Evolutionary conservation across 2,329 filamentous ascomycete genomes (phyloP).

Genomic region (Tolypocladium inflatum): DNA sequence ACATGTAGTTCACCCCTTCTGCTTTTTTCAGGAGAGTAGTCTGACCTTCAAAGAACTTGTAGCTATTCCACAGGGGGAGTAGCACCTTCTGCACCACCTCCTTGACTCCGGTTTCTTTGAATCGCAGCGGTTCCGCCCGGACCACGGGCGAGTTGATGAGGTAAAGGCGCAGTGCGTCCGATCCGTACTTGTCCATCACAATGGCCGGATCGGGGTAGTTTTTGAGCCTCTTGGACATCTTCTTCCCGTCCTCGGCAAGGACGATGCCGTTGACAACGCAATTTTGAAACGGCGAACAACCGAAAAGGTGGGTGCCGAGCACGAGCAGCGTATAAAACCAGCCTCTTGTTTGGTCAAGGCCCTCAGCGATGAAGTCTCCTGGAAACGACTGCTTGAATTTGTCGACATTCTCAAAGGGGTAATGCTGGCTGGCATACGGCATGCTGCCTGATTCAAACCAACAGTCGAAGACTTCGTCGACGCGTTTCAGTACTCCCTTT

Average conservation of each 20-base stretch:
- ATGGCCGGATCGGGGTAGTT: slow-evolving; percentile 86
- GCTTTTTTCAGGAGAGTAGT: slow-evolving; percentile 80
- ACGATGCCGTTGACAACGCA: slow-evolving; percentile 96
- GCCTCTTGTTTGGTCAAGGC: slow-evolving; percentile 84
- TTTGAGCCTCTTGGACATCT: slow-evolving; percentile 96
- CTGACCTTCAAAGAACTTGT: slow-evolving; percentile 92
- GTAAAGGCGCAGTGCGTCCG: slow-evolving; percentile 88
- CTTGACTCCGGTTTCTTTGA: slow-evolving; percentile 88
- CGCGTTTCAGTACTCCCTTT: slow-evolving; percentile 70
- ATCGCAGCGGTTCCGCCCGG: slow-evolving; percentile 78
- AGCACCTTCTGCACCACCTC: slow-evolving; percentile 90
- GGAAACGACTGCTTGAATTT: slow-evolving; percentile 75
- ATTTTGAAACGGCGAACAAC: slow-evolving; percentile 81
- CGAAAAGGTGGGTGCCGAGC: slow-evolving; percentile 79
- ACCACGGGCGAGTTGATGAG: slow-evolving; percentile 96
- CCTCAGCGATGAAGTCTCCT: slow-evolving; percentile 90
- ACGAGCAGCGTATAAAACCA: slow-evolving; percentile 96
- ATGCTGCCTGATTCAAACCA: slow-evolving; percentile 97
- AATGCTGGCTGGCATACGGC: slow-evolving; percentile 87
- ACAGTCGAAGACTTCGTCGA: slow-evolving; percentile 89
- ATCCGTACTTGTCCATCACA: slow-evolving; percentile 81
- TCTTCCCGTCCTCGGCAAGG: slow-evolving; percentile 89
- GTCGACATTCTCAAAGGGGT: slow-evolving; percentile 82
- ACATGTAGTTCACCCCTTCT: slow-evolving; percentile 65
- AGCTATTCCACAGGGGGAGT: slow-evolving; percentile 89